Evolutionary conservation across 139 green algal genomes (phyloP).

Genomic region (Zygnema circumcarinatum): DNA sequence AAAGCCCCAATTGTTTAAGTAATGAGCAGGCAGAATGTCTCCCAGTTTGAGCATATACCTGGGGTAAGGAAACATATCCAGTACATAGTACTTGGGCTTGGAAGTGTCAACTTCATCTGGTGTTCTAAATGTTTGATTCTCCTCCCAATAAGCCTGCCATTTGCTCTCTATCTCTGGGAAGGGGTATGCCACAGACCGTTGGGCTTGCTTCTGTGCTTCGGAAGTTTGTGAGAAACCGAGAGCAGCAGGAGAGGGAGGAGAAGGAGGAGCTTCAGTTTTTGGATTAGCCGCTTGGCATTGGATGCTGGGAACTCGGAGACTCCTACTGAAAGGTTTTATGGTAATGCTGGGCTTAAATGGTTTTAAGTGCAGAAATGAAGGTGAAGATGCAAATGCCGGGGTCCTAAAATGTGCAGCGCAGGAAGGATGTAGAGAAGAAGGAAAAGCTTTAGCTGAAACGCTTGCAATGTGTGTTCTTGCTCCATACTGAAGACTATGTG

Average conservation of each 20-base stretch:
- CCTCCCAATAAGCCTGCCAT: conserved; percentile 91
- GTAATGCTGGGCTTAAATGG: neutral
- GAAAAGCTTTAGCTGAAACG: no score
- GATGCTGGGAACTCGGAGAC: neutral
- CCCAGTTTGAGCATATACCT: no score
- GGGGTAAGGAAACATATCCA: conserved; percentile 99
- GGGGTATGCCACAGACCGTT: conserved; percentile 71
- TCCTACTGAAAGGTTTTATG: conserved; percentile 17
- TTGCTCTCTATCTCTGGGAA: conserved; percentile 89
- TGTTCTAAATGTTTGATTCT: conserved; percentile 92
- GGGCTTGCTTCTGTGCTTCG: neutral
- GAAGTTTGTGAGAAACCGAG: conserved; percentile 25
- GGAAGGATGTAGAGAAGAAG: no score
- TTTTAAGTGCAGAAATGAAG: neutral
- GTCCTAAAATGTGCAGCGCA: no score
- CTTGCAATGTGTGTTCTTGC: no score
- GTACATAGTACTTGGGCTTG: conserved; percentile 97
- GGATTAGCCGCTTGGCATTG: neutral
- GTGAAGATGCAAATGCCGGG: no score
- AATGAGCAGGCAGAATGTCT: no score
- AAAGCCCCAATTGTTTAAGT: no score
- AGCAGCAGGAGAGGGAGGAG: conserved; percentile 29
- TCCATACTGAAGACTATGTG: no score
- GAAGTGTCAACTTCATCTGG: conserved; percentile 86
- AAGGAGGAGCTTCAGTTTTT: neutral